phyloP scores from a whole-genome alignment of 139 green algal genomes.

The Dunaliella sp. region DNA sequence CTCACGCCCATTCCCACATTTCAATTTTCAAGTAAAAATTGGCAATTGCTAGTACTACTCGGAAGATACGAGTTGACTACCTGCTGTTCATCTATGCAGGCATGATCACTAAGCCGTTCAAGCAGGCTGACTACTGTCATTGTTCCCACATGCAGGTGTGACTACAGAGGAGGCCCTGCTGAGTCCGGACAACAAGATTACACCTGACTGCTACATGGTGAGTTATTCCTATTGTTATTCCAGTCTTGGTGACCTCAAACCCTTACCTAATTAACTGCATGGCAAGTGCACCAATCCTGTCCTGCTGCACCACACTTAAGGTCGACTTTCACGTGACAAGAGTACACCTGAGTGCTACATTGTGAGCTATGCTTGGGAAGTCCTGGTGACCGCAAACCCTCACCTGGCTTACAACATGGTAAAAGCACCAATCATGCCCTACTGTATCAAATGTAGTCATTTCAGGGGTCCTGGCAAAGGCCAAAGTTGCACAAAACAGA shows the following conservation, averaged over 20 bases:
- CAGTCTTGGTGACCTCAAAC: not conserved
- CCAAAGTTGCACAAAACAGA: too few species aligned
- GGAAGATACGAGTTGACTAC: too few species aligned
- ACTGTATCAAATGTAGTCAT: too few species aligned
- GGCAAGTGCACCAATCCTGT: not conserved
- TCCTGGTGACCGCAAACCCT: not conserved
- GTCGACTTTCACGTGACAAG: not conserved
- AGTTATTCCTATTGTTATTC: not conserved
- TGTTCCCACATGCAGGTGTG: conserved; percentile 66
- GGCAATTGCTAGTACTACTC: too few species aligned
- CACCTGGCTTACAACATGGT: too few species aligned
- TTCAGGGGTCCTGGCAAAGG: too few species aligned
- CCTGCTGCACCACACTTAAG: not conserved
- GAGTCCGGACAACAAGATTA: conserved; percentile 79
- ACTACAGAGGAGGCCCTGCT: conserved; percentile 86
- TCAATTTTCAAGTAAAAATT: too few species aligned
- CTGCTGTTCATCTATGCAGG: too few species aligned
- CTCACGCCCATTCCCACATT: too few species aligned
- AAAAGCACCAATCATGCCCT: too few species aligned
- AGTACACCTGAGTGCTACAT: not conserved
- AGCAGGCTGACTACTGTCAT: too few species aligned
- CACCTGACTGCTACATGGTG: conserved; percentile 84
- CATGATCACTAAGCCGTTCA: too few species aligned
- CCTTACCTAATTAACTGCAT: not conserved
- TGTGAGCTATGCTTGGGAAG: not conserved